phyloP scores from a whole-genome alignment of 202 grass and related monocot species.

The Panicum virgatum region DNA sequence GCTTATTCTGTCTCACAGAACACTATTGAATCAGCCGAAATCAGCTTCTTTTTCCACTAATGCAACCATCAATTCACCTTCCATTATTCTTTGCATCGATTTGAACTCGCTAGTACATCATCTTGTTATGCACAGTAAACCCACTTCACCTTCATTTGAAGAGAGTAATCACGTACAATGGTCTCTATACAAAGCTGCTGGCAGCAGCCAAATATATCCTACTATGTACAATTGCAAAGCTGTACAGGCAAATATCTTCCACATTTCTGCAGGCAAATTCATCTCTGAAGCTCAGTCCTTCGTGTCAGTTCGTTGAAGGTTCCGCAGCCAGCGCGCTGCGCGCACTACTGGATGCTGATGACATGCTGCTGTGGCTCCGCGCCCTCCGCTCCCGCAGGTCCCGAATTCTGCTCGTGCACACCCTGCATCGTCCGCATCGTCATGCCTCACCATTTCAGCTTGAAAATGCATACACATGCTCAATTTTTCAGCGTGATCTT shows the following conservation, averaged over 20 bases:
- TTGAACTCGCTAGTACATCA: background rate
- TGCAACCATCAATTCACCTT: background rate
- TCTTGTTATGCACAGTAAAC: background rate
- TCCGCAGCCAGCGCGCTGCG: background rate
- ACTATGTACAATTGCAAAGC: constrained; percentile 9
- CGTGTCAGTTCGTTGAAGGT: background rate
- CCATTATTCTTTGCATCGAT: background rate
- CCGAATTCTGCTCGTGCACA: constrained; percentile 13
- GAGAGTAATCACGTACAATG: background rate
- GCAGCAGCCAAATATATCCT: background rate
- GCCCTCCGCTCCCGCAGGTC: background rate
- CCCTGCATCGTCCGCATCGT: background rate
- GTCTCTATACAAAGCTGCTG: background rate
- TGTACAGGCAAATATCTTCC: background rate
- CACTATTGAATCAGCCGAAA: too few relatives aligned
- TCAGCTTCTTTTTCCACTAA: too few relatives aligned
- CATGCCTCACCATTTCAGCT: background rate
- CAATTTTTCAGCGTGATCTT: background rate
- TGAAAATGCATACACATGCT: background rate
- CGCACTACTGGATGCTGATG: constrained; percentile 46
- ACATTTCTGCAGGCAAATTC: background rate
- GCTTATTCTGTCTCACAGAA: too few relatives aligned
- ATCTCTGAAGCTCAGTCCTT: constrained; percentile 5
- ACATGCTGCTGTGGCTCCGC: constrained; percentile 21
- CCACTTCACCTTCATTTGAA: constrained; percentile 39